Evolutionary conservation across 129 eudicot genomes (phyloP), one percentile per base, ranked within the genome.

Genomic region (Centella asiatica): DNA sequence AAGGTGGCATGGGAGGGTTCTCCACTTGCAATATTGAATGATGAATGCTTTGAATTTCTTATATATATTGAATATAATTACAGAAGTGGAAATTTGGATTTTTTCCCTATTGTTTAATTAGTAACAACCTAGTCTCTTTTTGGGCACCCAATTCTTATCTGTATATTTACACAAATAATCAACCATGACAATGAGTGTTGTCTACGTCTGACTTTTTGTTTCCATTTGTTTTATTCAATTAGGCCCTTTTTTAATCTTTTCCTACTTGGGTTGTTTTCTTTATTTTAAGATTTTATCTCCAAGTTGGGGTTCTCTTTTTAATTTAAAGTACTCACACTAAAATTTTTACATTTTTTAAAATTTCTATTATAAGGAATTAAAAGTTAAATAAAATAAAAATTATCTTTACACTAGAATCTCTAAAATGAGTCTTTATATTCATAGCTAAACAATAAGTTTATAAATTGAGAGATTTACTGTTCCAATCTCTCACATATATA

Each of bases 21-120:
- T 74, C 79, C 79, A 74, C 78, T 74, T 62, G 78, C 74, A 69
- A 60, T 57, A 47, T 52, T 74, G 19, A 61, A 74, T 74, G 28
- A 74, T 68, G 24, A 48, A 66, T 27, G 26, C 54, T 60, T 61
- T 74, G 78, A 61, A 74, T 34, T 68, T 56, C 29, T 53, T 12
- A 34, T 25, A 36, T 52, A 32, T 32, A n/a, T n/a, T n/a, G 33
- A 28, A n/a, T 70, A 42, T 70, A 33, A 62, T 70, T 61, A 51
- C 61, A 51, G 32, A 70, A 51, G 69, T 70, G 55, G 75, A 70
- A 25, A 51, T 2, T 7, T 52, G 53, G 40, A 17, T 36, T 37
- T 50, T 66, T n/a, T n/a, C n/a, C 31, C 60, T 36, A 25, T 52
- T 22, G 39, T 66, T 51, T 66, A 66, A 25, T 59, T 36, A 60